Conservation (phyloP, 495 filamentous ascomycete genomes). For the Penicillium cataractarum region DNA sequence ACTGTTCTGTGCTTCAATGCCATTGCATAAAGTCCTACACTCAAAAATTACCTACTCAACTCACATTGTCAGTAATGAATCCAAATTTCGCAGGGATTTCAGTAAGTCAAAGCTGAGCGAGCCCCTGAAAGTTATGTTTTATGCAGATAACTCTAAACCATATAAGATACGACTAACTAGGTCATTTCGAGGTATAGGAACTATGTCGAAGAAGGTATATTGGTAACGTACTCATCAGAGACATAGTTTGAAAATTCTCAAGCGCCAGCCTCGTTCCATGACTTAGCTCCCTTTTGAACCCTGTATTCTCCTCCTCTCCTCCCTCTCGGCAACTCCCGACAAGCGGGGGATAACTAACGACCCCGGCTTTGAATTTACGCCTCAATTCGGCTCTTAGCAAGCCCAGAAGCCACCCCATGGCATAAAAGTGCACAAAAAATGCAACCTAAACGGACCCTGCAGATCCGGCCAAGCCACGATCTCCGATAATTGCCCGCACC, state of each 20-base stretch:
- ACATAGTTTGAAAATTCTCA: neutral
- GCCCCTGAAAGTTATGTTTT: neutral
- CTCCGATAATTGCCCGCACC: slow-evolving; percentile 26
- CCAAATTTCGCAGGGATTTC: no score
- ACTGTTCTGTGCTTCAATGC: no score
- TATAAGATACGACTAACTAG: neutral
- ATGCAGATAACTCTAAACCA: neutral
- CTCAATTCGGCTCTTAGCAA: neutral
- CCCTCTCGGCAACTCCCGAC: neutral
- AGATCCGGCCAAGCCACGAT: slow-evolving; percentile 18
- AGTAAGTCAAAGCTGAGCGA: no score
- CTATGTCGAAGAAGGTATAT: neutral
- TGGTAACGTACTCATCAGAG: neutral
- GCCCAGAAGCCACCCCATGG: neutral
- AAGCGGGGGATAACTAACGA: neutral
- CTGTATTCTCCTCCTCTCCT: neutral
- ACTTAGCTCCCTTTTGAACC: no score
- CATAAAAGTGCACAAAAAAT: neutral
- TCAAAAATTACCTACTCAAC: no score
- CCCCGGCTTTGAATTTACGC: neutral
- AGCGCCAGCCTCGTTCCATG: neutral
- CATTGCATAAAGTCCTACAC: no score
- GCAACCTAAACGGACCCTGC: slow-evolving; percentile 12
- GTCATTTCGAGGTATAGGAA: neutral
- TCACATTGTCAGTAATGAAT: no score